Percentiles rank a stretch among this genome's conserved stretches.
Evolutionary conservation across 306 rosid species (phyloP).

Genomic region (Hylodesmum podocarpum): DNA sequence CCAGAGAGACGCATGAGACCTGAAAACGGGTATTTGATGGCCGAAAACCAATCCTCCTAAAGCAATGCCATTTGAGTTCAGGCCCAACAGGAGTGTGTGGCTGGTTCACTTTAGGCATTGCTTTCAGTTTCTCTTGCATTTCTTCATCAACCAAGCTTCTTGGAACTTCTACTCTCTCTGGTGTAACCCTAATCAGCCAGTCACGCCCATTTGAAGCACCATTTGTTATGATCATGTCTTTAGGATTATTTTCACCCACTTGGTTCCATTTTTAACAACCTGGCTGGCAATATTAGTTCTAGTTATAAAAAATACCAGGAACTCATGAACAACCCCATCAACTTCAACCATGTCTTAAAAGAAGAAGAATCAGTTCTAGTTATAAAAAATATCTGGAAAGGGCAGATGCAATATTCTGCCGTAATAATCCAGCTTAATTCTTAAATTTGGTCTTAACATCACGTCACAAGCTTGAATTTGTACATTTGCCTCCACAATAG

Average conservation of each 20-base stretch:
- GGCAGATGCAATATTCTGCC: not conserved
- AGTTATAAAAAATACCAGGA: not conserved
- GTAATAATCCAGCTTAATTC: slow-evolving; percentile 1
- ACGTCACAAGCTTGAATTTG: not conserved
- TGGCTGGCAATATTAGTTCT: not conserved
- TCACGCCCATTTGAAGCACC: slow-evolving; percentile 27
- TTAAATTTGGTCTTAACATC: not conserved
- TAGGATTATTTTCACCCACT: not conserved
- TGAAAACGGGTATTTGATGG: slow-evolving; percentile 73
- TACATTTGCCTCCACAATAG: not conserved
- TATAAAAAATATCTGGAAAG: not conserved
- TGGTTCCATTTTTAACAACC: not conserved
- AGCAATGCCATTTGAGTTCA: slow-evolving; percentile 92
- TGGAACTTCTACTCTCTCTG: slow-evolving; percentile 89
- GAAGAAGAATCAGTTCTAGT: not conserved
- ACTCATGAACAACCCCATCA: no score
- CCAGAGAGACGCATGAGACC: slow-evolving; percentile 45
- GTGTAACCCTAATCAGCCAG: slow-evolving; percentile 97
- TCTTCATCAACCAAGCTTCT: slow-evolving; percentile 87
- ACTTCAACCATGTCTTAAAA: no score
- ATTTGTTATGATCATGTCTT: not conserved
- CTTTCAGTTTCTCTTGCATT: slow-evolving; percentile 73
- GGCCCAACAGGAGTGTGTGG: slow-evolving; percentile 76
- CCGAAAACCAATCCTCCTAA: slow-evolving; percentile 95
- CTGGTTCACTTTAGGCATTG: slow-evolving; percentile 65